Evolutionary conservation across 169 alveolate genomes (phyloP).

Genomic region (Ichthyophthirius multifiliis): DNA sequence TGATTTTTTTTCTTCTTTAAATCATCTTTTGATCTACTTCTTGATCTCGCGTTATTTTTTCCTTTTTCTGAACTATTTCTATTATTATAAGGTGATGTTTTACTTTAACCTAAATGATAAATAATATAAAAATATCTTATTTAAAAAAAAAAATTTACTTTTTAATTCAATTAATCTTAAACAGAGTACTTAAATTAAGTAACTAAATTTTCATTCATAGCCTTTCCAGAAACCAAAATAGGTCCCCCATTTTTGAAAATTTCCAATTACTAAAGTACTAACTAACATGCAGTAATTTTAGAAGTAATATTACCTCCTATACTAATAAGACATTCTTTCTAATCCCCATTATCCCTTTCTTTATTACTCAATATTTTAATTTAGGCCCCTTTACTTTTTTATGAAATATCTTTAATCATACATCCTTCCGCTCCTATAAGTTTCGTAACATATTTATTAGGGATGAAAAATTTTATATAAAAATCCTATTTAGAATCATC

Average conservation of each 20-base stretch:
- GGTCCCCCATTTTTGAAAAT: neutral
- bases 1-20: neutral
- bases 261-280: neutral
- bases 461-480: neutral
- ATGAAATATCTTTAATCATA: neutral
- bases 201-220: neutral
- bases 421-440: neutral
- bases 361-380: conserved; percentile 2
- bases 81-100: neutral
- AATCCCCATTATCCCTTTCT: neutral
- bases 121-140: neutral
- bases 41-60: neutral
- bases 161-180: neutral
- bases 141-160: neutral
- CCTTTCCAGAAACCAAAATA: neutral
- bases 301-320: neutral
- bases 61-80: neutral
- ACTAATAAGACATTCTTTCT: neutral
- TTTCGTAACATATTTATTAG: neutral
- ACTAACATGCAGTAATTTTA: neutral
- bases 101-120: neutral
- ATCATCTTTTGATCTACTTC: neutral
- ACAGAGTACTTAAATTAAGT: neutral
- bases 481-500: neutral
- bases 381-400: conserved; percentile 4